Conservation (phyloP, 192 early-diverging fungal genomes). For the Coemansia sp. region DNA sequence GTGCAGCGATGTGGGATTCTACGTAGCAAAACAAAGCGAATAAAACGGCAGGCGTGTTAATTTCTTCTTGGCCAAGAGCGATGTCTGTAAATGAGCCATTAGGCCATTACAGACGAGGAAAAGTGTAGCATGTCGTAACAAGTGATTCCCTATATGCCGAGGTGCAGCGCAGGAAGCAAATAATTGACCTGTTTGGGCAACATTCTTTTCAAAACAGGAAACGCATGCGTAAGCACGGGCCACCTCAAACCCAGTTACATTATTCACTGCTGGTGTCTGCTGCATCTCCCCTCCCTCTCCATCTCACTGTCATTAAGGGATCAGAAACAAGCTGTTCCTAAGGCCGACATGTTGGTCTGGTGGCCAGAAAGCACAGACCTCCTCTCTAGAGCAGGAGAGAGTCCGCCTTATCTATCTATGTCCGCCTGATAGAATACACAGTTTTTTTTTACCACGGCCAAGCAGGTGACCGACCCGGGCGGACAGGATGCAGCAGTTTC, state of each 20-base stretch:
- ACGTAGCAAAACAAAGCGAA: not conserved
- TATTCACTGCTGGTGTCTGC: not conserved
- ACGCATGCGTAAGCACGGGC: not conserved
- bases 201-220: not conserved
- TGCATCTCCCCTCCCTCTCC: too few relatives aligned
- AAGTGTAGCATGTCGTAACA: too few relatives aligned
- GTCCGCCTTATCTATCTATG: not conserved
- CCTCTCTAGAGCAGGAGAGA: not conserved
- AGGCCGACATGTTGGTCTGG: too few relatives aligned
- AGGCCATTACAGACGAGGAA: too few relatives aligned
- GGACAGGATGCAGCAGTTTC: not conserved
- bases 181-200: not conserved
- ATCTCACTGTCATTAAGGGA: too few relatives aligned
- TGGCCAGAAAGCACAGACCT: too few relatives aligned
- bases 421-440: not conserved
- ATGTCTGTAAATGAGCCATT: not conserved
- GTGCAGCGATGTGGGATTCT: not conserved
- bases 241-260: slow-evolving; percentile 10
- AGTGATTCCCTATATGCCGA: not conserved
- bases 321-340: not conserved
- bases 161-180: not conserved
- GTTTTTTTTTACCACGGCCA: not conserved
- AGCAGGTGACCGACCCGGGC: not conserved
- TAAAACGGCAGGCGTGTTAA: not conserved
- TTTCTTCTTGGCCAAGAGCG: not conserved